These are phyloP conservation scores for Takashimella tepidaria DNA, from an alignment of 1,284 basidiomycete genomes.

Conservation along the genomic window DNA sequence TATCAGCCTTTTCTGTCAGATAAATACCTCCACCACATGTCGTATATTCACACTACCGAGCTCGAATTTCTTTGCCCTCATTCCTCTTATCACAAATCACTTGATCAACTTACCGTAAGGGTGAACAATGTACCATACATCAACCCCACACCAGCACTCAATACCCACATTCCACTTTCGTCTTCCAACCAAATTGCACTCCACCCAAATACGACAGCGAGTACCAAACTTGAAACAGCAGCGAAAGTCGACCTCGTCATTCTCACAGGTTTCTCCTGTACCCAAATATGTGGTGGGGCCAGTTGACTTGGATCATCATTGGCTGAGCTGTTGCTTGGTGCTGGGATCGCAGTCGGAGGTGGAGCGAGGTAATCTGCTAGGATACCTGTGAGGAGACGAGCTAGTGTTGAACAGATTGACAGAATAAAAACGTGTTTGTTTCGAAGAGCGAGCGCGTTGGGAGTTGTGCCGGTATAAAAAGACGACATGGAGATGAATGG, in stretches of 20 bases:
- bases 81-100: not conserved
- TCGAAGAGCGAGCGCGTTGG: constrained; percentile 31
- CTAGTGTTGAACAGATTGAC: constrained; percentile 42
- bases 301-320: constrained; percentile 12
- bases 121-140: constrained; percentile 48
- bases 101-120: constrained; percentile 33
- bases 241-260: constrained; percentile 36
- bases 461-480: not conserved
- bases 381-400: constrained; percentile 41
- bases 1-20: too few species aligned
- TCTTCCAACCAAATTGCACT: constrained; percentile 28
- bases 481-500: constrained; percentile 4
- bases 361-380: constrained; percentile 44
- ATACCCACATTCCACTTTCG: constrained; percentile 39
- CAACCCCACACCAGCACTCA: constrained; percentile 41
- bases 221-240: constrained; percentile 25
- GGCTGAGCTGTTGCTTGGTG: constrained; percentile 13
- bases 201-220: constrained; percentile 38
- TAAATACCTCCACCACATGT: too few species aligned
- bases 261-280: constrained; percentile 27
- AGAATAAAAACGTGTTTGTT: constrained; percentile 47
- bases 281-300: constrained; percentile 27
- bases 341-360: constrained; percentile 25
- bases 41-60: too few species aligned
- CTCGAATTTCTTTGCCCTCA: too few species aligned